A percentile compares a stretch with the other conserved stretches of the same genome.
Evolutionary conservation across 2,329 filamentous ascomycete species (phyloP).

Genomic region (Lasiodiplodia hormozganensis): DNA sequence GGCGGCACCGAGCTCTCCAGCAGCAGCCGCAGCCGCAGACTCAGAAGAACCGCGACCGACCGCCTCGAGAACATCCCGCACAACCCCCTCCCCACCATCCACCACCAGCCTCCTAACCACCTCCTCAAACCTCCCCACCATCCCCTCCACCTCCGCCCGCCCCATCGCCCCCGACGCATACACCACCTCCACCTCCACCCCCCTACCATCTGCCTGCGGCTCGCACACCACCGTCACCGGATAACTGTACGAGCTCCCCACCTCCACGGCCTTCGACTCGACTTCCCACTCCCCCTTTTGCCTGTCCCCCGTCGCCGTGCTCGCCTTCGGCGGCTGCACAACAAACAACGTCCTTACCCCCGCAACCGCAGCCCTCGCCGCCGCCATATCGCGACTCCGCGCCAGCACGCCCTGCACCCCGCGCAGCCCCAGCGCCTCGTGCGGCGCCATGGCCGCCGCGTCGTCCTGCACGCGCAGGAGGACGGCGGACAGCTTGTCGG

Average conservation of each 20-base stretch:
- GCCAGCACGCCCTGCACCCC: constrained; percentile 44
- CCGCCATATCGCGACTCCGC: constrained; percentile 60
- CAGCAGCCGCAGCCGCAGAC: too few relatives aligned
- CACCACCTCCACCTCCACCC: background rate
- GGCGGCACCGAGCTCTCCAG: too few relatives aligned
- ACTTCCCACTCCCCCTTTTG: background rate
- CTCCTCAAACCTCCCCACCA: background rate
- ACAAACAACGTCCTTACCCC: constrained; percentile 49
- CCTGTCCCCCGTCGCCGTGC: background rate
- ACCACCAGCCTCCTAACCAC: background rate
- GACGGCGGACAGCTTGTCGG: constrained; percentile 29
- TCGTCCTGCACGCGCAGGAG: constrained; percentile 25
- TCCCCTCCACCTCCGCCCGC: background rate
- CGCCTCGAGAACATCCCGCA: background rate
- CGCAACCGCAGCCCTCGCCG: constrained; percentile 55
- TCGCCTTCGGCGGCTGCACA: constrained; percentile 48
- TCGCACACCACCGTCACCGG: constrained; percentile 9
- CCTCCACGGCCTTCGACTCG: background rate
- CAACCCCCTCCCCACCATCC: background rate
- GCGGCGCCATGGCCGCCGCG: constrained; percentile 27
- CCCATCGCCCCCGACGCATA: background rate
- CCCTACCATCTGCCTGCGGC: background rate
- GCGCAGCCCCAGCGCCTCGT: constrained; percentile 38
- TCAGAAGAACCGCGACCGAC: too few relatives aligned
- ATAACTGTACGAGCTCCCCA: constrained; percentile 2